Evolutionary conservation across 2,329 filamentous ascomycete genomes (phyloP), one percentile per base, ranked within the genome.

Genomic region (Penicillium italicum): DNA sequence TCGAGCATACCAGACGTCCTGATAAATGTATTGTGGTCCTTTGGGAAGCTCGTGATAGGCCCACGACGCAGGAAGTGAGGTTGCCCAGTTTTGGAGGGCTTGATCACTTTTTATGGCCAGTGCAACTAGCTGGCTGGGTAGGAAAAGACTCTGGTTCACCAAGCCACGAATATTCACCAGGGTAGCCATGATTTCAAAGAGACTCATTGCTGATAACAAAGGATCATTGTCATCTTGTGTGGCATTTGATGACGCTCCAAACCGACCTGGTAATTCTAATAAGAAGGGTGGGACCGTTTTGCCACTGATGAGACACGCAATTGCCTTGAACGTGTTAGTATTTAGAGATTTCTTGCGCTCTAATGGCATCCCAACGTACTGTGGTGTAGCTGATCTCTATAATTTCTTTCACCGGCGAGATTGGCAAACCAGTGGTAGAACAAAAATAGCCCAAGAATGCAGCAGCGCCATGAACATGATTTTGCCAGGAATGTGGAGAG

Each of bases 341-440:
- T n/a, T 53, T 16, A 44, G 48, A 36, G 2, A 10, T 7, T 20
- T 6, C 2, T 24, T 33, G 7, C 8, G 36, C 2, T 42, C 22
- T 10, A 33, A 18, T 33, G 12, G 3, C 16, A 33, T 43, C 20
- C 5, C 22, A 20, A 49, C 51, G 31, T 26, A 54, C 51, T 16
- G 38, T 54, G 5, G 36, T 54, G 22, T 40, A 54, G 16, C 44
- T 41, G 4, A 54, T 49, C 6, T 54, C 51, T 20, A 54, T 16
- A 14, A 54, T 12, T 30, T 54, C 51, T 6, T 41, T n/a, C 28
- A 54, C 45, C n/a, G 44, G 44, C 3, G 49, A 43, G 5, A n/a
- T 16, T n/a, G 49, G 31, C 3, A 45, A 24, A 7, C n/a, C 24
- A 37, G n/a, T 51, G 4, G 20, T 10, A 16, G 49, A 45, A 45